A percentile compares a stretch with the other conserved stretches of the same genome.
These are phyloP conservation scores for Mesostigma viride DNA, from an alignment of 139 green algal species.

Conservation along the genomic window DNA sequence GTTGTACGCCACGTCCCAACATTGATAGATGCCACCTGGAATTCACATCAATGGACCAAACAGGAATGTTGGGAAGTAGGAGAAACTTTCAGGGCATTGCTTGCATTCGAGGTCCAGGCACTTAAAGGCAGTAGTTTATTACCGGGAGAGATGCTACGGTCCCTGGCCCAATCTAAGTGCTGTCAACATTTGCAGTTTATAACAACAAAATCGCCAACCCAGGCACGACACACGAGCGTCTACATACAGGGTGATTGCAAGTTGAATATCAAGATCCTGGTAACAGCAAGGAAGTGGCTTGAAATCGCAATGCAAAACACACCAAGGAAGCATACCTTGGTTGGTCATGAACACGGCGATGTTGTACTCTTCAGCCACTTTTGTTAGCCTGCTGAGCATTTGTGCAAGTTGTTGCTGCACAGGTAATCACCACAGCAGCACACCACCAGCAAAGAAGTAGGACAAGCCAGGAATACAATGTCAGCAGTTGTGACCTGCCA, in stretches of 20 bases:
- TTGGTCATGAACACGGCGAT: slow-evolving; percentile 39
- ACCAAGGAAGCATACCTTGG: slow-evolving; percentile 25
- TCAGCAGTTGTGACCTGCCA: neutral
- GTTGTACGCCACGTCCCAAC: too few relatives aligned
- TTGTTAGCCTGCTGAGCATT: slow-evolving; percentile 38
- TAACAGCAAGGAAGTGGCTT: neutral
- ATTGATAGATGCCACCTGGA: too few relatives aligned
- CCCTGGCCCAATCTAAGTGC: neutral
- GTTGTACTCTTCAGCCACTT: slow-evolving; percentile 41
- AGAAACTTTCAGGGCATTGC: too few relatives aligned
- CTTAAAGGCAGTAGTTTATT: too few relatives aligned
- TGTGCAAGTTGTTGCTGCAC: slow-evolving; percentile 38
- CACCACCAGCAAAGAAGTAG: neutral
- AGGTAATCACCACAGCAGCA: neutral
- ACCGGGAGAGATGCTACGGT: too few relatives aligned
- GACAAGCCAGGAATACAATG: neutral
- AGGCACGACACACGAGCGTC: neutral
- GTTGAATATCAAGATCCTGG: too few relatives aligned
- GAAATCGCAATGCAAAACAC: neutral
- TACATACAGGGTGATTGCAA: neutral
- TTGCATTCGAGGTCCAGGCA: too few relatives aligned
- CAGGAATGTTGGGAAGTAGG: too few relatives aligned
- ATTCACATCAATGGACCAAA: too few relatives aligned
- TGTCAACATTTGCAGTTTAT: neutral
- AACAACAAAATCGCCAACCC: neutral